Percentiles rank a stretch among this genome's conserved stretches.
Conservation (phyloP, 805 yeast species). For the Lachancea cidri region DNA sequence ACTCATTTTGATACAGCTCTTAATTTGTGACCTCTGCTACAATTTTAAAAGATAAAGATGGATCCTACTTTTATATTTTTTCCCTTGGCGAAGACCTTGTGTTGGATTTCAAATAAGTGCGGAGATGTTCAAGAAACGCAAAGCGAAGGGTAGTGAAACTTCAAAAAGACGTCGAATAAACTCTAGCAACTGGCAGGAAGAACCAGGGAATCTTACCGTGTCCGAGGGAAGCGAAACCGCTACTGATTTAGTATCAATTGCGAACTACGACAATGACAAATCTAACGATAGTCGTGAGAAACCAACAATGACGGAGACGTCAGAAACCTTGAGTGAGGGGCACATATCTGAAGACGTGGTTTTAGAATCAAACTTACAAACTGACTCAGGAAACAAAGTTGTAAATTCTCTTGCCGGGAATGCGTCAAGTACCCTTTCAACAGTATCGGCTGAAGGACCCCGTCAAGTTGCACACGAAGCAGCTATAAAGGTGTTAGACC, state of each 20-base stretch:
- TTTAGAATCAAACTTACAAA: no score
- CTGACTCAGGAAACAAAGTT: no score
- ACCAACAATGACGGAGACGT: no score
- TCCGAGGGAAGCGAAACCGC: no score
- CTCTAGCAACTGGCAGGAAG: neutral
- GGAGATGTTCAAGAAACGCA: conserved; percentile 27
- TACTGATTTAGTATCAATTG: no score
- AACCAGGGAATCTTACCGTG: no score
- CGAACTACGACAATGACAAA: no score
- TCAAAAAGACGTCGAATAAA: conserved; percentile 11
- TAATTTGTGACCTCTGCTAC: neutral
- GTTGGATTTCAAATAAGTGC: neutral
- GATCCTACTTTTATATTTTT: no score
- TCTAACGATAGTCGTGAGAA: no score
- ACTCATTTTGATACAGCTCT: conserved; percentile 4
- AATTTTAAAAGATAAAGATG: no score
- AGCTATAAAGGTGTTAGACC: neutral
- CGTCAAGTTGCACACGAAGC: neutral
- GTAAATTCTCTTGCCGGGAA: neutral
- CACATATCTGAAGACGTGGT: no score
- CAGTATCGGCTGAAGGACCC: neutral
- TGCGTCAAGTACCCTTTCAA: neutral
- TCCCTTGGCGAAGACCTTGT: neutral
- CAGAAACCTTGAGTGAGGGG: no score
- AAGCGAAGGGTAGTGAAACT: conserved; percentile 5